Evolutionary conservation across 306 rosid genomes (phyloP).

Genomic region (Adenanthera pavonina): DNA sequence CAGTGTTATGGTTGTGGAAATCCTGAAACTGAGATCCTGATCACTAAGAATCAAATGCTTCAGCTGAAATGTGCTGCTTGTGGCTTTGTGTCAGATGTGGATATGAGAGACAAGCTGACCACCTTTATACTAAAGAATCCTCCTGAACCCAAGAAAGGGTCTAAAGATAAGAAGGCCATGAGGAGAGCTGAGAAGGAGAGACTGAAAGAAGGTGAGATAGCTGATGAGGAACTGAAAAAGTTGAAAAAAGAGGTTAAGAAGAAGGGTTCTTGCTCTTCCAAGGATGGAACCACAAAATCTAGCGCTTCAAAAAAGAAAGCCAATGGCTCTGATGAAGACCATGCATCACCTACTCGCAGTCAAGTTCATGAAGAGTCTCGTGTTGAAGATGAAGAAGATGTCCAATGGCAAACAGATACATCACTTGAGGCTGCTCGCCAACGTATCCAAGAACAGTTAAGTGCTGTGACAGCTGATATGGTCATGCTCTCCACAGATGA

Average conservation of each 20-base stretch:
- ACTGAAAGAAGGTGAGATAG: conserved; percentile 68
- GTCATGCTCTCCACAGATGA: conserved; percentile 66
- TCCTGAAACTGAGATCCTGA: conserved; percentile 70
- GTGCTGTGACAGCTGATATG: conserved; percentile 72
- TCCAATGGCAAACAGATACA: conserved; percentile 72
- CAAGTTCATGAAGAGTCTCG: conserved; percentile 43
- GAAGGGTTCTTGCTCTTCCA: conserved; percentile 51
- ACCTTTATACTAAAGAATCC: conserved; percentile 73
- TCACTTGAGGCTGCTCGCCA: conserved; percentile 66
- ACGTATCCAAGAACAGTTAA: conserved; percentile 66
- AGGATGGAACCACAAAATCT: conserved; percentile 49
- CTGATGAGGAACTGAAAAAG: conserved; percentile 66
- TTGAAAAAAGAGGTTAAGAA: conserved; percentile 65
- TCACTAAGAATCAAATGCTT: conserved; percentile 69
- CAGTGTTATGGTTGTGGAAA: conserved; percentile 76
- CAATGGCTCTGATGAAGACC: conserved; percentile 69
- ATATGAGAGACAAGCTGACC: conserved; percentile 78
- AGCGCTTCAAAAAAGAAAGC: conserved; percentile 52
- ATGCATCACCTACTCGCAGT: conserved; percentile 52
- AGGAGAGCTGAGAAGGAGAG: conserved; percentile 79
- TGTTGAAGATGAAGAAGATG: conserved; percentile 47
- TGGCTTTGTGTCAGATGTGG: conserved; percentile 71
- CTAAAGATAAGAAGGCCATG: conserved; percentile 73
- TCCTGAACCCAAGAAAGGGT: conserved; percentile 65
- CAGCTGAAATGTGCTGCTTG: conserved; percentile 77